Base-by-base conservation (phyloP, 2,329 filamentous ascomycete species). In the Stagonosporopsis tanaceti region DNA sequence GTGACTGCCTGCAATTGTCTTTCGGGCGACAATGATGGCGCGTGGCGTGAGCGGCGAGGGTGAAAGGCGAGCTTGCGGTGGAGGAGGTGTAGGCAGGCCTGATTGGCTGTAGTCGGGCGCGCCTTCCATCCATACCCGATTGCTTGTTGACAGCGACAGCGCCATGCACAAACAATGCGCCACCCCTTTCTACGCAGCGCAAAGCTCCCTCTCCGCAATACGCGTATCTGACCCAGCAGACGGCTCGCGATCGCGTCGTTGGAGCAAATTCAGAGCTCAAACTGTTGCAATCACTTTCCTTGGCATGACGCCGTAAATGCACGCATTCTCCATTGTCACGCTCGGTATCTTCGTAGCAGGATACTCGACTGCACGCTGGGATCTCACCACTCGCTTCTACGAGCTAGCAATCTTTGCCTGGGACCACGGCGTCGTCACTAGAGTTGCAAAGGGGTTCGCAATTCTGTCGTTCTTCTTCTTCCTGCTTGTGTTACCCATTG, bases 361-460 rank as follows among this genome's bases (percentile, higher is more conserved):
- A 79, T 99, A 99, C 85, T 98, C 94, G 78, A 99, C 95, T 81
- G 95, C 95, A 76, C 91, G 95, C 84, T 99, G 95, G 93, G 95
- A 98, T 81, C 89, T 99, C 63, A 93, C 97, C 68, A 97, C 94
- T 70, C 89, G 93, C 72, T 85, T 98, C 71, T 97, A 97, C 89
- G 94, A 99, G 80, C 87, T 99, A 72, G 91, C 92, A 68, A 90
- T 97, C 66, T 99, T 98, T 78, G 95, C 96, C 68, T 97, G 93
- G 93, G 91, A 98, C 78, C 92, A 98, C 91, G 93, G 94, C 76
- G 95, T 99, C 72, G 90, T 98, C 76, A 87, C 90, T 69, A 90
- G 95, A 73, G 90, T 91, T 63, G 87, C 91, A 48, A 94, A 95
- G 78, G 95, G 91, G 52, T 95, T 97, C 73, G 84, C 87, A 54